phyloP scores from a whole-genome alignment of 192 early-diverging fungal species.

The Linnemannia exigua region DNA sequence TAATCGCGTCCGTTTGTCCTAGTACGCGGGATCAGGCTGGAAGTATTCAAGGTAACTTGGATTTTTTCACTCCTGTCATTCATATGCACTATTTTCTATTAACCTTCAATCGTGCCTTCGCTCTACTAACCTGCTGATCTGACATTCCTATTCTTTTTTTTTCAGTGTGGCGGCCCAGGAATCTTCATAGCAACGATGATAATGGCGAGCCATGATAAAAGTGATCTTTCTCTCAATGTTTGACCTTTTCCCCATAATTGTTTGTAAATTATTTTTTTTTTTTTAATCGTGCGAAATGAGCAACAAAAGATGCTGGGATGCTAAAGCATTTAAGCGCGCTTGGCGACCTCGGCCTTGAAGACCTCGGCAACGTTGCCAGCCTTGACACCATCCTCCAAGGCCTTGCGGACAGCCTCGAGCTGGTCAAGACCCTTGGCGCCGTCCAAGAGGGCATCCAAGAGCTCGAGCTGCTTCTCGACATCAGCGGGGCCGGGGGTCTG shows the following conservation, averaged over 20 bases:
- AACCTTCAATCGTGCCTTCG: too few relatives aligned
- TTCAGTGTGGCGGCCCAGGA: conserved; percentile 20
- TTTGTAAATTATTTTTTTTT: conserved; percentile 13
- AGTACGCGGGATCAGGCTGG: conserved; percentile 9
- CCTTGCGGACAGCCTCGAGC: conserved; percentile 67
- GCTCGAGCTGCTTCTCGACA: conserved; percentile 78
- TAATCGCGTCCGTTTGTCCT: conserved; percentile 28
- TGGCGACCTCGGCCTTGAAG: conserved; percentile 66
- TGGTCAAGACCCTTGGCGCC: conserved; percentile 69
- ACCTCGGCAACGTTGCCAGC: conserved; percentile 72
- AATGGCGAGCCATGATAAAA: conserved; percentile 32
- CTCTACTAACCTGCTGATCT: too few relatives aligned
- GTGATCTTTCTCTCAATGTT: background rate
- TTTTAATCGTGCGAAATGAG: background rate
- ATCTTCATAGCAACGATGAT: conserved; percentile 25
- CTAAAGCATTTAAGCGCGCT: conserved; percentile 31
- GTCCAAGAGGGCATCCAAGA: conserved; percentile 85
- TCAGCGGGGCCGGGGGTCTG: conserved; percentile 68
- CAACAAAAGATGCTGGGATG: background rate
- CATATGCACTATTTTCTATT: background rate
- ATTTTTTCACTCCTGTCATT: too few relatives aligned
- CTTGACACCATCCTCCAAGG: conserved; percentile 74
- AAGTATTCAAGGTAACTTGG: conserved; percentile 41
- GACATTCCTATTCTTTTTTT: background rate
- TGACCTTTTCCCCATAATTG: background rate